phyloP scores from a whole-genome alignment of 768 basidiomycete species.

The Kwoniella mangroviensis region DNA sequence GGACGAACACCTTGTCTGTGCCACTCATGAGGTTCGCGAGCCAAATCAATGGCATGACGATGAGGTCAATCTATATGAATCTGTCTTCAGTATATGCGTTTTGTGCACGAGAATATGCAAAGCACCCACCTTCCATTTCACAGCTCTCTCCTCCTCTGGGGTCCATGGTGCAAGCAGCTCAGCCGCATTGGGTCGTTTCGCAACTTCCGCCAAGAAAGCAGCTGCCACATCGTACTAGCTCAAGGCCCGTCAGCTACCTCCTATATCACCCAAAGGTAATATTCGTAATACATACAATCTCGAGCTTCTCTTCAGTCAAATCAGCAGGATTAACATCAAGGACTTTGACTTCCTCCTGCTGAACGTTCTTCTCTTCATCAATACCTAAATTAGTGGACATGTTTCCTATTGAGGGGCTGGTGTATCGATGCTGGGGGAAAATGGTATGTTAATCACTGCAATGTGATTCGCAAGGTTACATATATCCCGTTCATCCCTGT shows the following conservation, averaged over 20 bases:
- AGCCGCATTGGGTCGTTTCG: conserved; percentile 26
- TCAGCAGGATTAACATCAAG: conserved; percentile 10
- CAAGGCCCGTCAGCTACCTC: background rate
- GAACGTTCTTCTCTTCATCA: conserved; percentile 15
- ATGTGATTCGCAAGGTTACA: background rate
- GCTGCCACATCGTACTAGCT: conserved; percentile 33
- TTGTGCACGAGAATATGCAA: conserved; percentile 17
- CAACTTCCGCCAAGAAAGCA: conserved; percentile 21
- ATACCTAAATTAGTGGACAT: conserved; percentile 8
- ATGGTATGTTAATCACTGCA: no score
- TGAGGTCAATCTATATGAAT: conserved; percentile 24
- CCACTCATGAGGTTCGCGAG: conserved; percentile 29
- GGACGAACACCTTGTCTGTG: conserved; percentile 34
- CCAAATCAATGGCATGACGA: conserved; percentile 31
- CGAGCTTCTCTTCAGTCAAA: conserved; percentile 14
- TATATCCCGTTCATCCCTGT: background rate
- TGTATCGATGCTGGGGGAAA: background rate
- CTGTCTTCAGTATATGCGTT: conserved; percentile 1
- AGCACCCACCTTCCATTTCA: conserved; percentile 32
- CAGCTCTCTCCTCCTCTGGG: conserved; percentile 29
- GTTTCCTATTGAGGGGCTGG: background rate
- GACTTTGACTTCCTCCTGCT: background rate
- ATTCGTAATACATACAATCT: background rate
- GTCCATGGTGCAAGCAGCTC: conserved; percentile 31
- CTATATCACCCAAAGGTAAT: background rate